phyloP scores from a whole-genome alignment of 192 early-diverging fungal species.

The Coemansia sp. region DNA sequence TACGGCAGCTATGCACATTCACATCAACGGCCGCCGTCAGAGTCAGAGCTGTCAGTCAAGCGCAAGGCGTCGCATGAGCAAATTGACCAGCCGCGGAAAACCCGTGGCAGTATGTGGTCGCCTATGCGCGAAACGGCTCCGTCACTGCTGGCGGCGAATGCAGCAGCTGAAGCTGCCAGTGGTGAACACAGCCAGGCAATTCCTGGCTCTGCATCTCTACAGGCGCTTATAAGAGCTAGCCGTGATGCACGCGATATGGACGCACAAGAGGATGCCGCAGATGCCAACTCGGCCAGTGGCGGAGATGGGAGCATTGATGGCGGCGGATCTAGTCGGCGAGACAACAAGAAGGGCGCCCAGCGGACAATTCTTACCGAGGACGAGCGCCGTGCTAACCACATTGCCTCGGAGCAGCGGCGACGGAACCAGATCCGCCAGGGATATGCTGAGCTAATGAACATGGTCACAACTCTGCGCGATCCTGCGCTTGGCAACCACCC shows the following conservation, averaged over 20 bases:
- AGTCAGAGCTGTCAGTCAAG: slow-evolving; percentile 45
- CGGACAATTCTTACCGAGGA: slow-evolving; percentile 82
- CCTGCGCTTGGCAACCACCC: slow-evolving; percentile 56
- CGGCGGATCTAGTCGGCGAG: slow-evolving; percentile 22
- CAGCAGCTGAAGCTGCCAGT: background rate
- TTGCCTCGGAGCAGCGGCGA: slow-evolving; percentile 92
- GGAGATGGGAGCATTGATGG: background rate
- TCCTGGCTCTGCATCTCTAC: background rate
- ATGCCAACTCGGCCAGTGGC: background rate
- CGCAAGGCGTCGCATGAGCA: slow-evolving; percentile 52
- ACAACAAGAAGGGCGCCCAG: slow-evolving; percentile 28
- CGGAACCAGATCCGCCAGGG: slow-evolving; percentile 90
- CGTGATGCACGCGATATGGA: background rate
- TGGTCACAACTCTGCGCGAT: slow-evolving; percentile 75
- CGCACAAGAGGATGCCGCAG: too few relatives aligned
- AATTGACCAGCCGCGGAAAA: slow-evolving; percentile 37
- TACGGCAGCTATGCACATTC: background rate
- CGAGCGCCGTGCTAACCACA: slow-evolving; percentile 92
- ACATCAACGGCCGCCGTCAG: slow-evolving; percentile 27
- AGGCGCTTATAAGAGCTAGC: background rate
- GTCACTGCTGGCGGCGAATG: background rate
- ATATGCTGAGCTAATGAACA: slow-evolving; percentile 83
- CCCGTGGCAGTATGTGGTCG: slow-evolving; percentile 32
- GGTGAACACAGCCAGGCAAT: background rate
- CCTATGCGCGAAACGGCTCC: slow-evolving; percentile 26